Evolutionary conservation across 352 stramenopile species (phyloP), one percentile per base, ranked within the genome.

Genomic region (Phytophthora tentaculata): DNA sequence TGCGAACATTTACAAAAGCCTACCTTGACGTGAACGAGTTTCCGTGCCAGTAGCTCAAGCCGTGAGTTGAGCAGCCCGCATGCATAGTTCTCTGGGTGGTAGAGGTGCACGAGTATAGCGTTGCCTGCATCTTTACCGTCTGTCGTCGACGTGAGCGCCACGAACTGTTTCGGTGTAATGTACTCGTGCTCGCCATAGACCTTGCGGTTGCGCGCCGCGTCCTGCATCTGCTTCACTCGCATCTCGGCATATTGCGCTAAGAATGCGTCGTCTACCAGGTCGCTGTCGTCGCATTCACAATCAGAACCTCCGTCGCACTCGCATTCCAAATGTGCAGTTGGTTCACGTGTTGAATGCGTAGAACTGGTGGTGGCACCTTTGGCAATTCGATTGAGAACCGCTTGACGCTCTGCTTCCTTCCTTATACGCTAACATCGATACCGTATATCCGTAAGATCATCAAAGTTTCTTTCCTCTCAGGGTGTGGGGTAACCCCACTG

Each of bases 41-140:
- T 74, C 19, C 50, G 55, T 48, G 83, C 84, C n/a, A 94, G 64
- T 32, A 72, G 16, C 59, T 81, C 71, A 2, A 96, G 71, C 49
- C 91, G 83, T 23, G 76, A 59, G 56, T 96, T 96, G 17, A 96
- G 63, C 24, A 94, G 66, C 1, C 63, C 50, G 29, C 88, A 96
- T n/a, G 82, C 67, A 54, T 94, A 90, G 71, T 83, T 96, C 23
- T 91, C 84, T 0, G 77, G 62, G 39, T 91, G 74, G 45, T 85
- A 92, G 5, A 94, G 71, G 50, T 94, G 86, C 28, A 94, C 74
- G 20, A 91, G 48, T 56, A 78, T 69, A 14, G 66, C 60, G 35
- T 62, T 48, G 41, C 73, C 45, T 22, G 61, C 26, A 16, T 59
- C 52, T 9, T 51, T 67, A 22, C 23, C 39, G 35, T 35, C 47